Base-by-base conservation (phyloP, 768 basidiomycete genomes). In the Lenzites betulinus region DNA sequence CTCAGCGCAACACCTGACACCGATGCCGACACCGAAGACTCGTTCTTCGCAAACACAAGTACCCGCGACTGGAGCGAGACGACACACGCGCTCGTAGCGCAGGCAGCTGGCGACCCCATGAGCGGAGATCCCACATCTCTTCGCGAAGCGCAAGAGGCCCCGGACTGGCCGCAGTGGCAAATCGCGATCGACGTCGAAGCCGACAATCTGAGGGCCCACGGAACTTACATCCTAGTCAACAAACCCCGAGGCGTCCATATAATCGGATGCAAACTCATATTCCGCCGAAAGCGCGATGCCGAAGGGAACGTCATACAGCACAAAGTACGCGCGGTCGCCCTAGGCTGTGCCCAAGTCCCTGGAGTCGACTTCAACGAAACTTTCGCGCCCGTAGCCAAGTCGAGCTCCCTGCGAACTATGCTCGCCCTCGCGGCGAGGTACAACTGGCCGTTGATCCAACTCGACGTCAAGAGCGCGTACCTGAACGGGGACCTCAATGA, bases 261-360 rank as follows among this genome's bases (percentile, higher is more conserved):
- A 16, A 43, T 67, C 23, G 53, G 60, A 20, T 30, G 42, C 2
- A 28, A 16, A 7, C 71, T 69, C 67, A 72, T 71, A 2, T 70
- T 70, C 51, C 58, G 58, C 6, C 46, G 52, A n/a, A 77, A 76
- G 59, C 48, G 60, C n/a, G 63, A 73, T 52, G 53, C 22, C 9
- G 43, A 53, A 28, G 49, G 54, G 22, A 60, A 59, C 0, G 57
- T 75, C 38, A 44, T 42, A 2, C 48, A 66, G 7, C 67, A 69
- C 59, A 46, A 56, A 25, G 68, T 67, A 1, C 58, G 71, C 36
- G 56, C 74, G 13, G 67, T 70, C 25, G 72, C 75, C 0, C 66
- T 69, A 26, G 76, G 78, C 0, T 76, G 66, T 63, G 50, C 68
- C 0, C 77, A 77, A 51, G 59, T 72, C 1, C 54, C 48, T 1